phyloP scores from a whole-genome alignment of 2,329 filamentous ascomycete genomes.

The Sclerotinia sclerotiorum region DNA sequence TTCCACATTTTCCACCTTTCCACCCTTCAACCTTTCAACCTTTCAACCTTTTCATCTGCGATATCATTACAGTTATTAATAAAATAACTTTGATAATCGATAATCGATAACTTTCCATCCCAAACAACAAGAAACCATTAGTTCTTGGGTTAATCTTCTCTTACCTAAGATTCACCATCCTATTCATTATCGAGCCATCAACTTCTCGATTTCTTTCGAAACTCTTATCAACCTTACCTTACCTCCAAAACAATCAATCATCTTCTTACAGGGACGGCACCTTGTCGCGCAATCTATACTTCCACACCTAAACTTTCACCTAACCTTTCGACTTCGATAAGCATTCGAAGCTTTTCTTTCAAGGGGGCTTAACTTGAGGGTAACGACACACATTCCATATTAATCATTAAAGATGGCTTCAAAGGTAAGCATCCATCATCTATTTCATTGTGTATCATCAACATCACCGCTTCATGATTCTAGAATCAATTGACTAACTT shows the following conservation, averaged over 20 bases:
- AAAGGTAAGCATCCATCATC: constrained; percentile 37
- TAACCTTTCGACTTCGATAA: constrained; percentile 26
- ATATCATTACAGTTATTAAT: not conserved
- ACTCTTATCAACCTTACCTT: not conserved
- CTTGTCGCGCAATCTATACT: constrained; percentile 19
- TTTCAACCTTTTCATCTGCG: not conserved
- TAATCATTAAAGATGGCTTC: constrained; percentile 41
- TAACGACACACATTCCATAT: constrained; percentile 28
- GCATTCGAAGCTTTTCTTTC: constrained; percentile 17
- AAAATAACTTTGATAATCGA: not conserved
- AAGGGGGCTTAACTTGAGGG: constrained; percentile 29
- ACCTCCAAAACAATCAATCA: constrained; percentile 2
- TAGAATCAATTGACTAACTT: constrained; percentile 28
- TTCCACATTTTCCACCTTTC: not conserved
- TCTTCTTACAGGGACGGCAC: constrained; percentile 16
- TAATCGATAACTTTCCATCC: not conserved
- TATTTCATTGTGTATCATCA: not conserved
- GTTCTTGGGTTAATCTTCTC: not conserved
- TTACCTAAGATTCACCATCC: not conserved
- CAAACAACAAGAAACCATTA: not conserved
- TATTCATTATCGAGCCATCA: too few species aligned
- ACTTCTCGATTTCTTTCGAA: not conserved
- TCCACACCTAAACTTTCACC: constrained; percentile 12
- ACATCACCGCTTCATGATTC: not conserved
- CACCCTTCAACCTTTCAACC: not conserved